phyloP scores from a whole-genome alignment of 1,284 basidiomycete genomes.

The Ustilago vetiveriae region DNA sequence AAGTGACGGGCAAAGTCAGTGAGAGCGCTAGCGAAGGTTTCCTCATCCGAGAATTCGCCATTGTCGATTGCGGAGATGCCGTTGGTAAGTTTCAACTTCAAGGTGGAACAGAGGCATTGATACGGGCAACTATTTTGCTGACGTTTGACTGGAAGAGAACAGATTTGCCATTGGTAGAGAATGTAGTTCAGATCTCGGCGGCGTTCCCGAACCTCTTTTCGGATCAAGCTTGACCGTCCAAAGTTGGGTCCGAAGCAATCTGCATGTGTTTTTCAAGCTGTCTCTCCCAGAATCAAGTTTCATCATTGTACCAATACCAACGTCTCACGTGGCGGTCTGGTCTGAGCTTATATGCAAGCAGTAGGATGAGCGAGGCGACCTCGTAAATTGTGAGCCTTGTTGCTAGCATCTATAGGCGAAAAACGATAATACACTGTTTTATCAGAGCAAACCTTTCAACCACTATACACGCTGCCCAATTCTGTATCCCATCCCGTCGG shows the following conservation, averaged over 20 bases:
- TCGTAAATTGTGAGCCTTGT: too few relatives aligned
- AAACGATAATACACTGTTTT: too few relatives aligned
- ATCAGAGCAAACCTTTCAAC: not conserved
- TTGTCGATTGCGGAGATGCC: conserved; percentile 51
- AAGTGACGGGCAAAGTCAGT: conserved; percentile 63
- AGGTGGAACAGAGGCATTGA: too few relatives aligned
- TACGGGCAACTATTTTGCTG: too few relatives aligned
- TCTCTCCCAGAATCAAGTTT: not conserved
- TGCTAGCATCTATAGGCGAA: too few relatives aligned
- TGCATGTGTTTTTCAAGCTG: too few relatives aligned
- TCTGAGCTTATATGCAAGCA: too few relatives aligned
- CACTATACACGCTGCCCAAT: conserved; percentile 27
- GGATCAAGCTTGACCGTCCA: conserved; percentile 25
- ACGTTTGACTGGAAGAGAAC: not conserved
- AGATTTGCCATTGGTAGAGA: conserved; percentile 54
- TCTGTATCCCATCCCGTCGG: conserved; percentile 26
- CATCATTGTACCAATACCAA: conserved; percentile 5
- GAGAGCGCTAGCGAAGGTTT: conserved; percentile 41
- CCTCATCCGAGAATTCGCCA: conserved; percentile 46
- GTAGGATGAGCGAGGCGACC: too few relatives aligned
- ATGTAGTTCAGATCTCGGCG: conserved; percentile 49
- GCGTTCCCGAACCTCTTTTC: conserved; percentile 51
- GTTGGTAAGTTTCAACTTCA: conserved; percentile 50
- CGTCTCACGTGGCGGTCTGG: too few relatives aligned
- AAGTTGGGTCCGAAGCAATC: not conserved